Conservation (phyloP, 495 filamentous ascomycete genomes). For the Aspergillus bridgeri region DNA sequence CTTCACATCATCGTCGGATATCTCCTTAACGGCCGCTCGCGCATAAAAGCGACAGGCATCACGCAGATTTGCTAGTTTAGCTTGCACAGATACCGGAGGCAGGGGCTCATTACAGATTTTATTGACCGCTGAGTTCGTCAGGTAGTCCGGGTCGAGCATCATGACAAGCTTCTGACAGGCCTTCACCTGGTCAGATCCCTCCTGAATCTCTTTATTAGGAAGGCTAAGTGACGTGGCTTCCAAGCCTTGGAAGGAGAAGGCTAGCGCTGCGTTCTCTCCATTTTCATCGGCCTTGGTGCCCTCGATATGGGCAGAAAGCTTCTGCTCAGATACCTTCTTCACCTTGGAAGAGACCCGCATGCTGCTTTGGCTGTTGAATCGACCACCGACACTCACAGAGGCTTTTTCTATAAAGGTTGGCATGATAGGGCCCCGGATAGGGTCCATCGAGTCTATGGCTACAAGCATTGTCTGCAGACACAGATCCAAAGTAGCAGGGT, state of each 20-base stretch:
- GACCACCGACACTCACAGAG: neutral
- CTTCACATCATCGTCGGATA: neutral
- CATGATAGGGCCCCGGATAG: neutral
- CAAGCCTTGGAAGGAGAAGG: neutral
- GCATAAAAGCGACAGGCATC: slow-evolving; percentile 1
- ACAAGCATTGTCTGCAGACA: slow-evolving; percentile 1
- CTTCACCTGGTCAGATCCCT: neutral
- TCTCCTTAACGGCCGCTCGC: neutral
- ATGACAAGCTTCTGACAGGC: slow-evolving; percentile 1
- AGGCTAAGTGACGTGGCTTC: neutral
- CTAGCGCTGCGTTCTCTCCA: neutral
- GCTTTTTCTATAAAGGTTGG: neutral
- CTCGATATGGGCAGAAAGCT: neutral
- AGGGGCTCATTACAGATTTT: neutral
- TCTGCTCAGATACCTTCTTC: neutral
- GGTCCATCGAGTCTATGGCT: neutral
- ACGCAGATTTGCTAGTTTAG: neutral
- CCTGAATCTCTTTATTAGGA: neutral
- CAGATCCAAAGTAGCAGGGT: slow-evolving; percentile 11
- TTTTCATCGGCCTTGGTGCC: neutral
- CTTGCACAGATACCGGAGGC: neutral
- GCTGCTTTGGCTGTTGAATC: neutral
- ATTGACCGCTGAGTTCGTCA: neutral
- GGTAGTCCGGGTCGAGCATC: slow-evolving; percentile 4
- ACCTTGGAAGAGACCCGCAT: neutral